These are phyloP conservation scores for Tylopilus sp. DNA, from an alignment of 768 basidiomycete genomes.

Conservation along the genomic window DNA sequence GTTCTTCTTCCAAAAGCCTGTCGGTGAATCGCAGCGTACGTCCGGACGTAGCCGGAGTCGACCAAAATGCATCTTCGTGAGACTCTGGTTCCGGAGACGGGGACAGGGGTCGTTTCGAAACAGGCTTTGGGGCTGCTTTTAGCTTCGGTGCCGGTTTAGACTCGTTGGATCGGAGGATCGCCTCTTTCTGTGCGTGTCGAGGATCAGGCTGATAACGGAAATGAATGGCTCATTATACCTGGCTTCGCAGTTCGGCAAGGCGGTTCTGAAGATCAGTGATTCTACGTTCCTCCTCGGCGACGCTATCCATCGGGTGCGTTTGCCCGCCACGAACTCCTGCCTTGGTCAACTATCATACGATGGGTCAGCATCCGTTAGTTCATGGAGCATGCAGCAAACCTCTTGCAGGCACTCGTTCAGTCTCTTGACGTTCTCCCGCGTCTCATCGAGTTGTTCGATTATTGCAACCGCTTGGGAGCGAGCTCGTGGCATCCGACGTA, in stretches of 20 bases:
- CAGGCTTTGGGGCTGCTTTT: conserved; percentile 9
- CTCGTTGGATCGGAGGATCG: conserved; percentile 24
- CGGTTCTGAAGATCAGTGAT: conserved; percentile 42
- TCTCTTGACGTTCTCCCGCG: conserved; percentile 35
- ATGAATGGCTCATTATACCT: conserved; percentile 27
- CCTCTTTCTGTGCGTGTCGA: conserved; percentile 24
- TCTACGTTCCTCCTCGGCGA: conserved; percentile 39
- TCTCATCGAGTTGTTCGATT: conserved; percentile 36
- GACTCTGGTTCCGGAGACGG: conserved; percentile 29
- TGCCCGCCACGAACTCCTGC: conserved; percentile 15
- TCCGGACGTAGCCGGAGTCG: conserved; percentile 49
- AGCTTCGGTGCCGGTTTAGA: conserved; percentile 5
- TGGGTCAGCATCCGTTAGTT: conserved; percentile 1
- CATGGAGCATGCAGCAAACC: conserved; percentile 30
- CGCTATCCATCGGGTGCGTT: conserved; percentile 26
- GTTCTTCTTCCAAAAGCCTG: conserved; percentile 59
- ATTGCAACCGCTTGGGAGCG: conserved; percentile 38
- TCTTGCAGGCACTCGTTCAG: conserved; percentile 37
- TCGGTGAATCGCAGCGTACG: conserved; percentile 63
- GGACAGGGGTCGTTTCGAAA: conserved; percentile 13
- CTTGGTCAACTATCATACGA: conserved; percentile 15
- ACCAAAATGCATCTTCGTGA: conserved; percentile 62
- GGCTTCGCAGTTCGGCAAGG: conserved; percentile 39
- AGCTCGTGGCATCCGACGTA: conserved; percentile 50
- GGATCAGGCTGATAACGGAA: background rate